phyloP scores from a whole-genome alignment of 2,329 filamentous ascomycete species.

The Claviceps purpurea region DNA sequence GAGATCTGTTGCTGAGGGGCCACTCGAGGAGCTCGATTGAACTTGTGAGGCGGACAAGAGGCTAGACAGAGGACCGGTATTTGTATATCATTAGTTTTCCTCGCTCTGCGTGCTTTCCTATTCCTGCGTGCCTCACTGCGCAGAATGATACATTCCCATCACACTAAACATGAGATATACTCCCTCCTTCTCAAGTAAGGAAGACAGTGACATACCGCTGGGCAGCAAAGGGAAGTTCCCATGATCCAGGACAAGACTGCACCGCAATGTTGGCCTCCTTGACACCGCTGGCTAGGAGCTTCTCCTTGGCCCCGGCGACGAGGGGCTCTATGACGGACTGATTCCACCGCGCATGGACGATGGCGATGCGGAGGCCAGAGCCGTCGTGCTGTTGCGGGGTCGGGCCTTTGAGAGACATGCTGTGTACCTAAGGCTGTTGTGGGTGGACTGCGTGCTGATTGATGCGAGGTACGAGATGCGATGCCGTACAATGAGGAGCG shows the following conservation, averaged over 20 bases:
- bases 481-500: background rate
- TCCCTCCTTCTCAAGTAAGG: too few relatives aligned
- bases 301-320: conserved; percentile 65
- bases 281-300: conserved; percentile 67
- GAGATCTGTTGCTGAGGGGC: conserved; percentile 60
- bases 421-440: background rate
- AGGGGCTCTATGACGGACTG: conserved; percentile 73
- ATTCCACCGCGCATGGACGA: conserved; percentile 96
- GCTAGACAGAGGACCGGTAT: conserved; percentile 26
- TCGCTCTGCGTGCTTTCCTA: background rate
- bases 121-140: background rate
- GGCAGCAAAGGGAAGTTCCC: conserved; percentile 85
- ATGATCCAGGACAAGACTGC: conserved; percentile 83
- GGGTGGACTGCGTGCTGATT: background rate
- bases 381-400: conserved; percentile 48
- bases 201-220: conserved; percentile 45
- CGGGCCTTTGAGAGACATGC: conserved; percentile 43
- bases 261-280: conserved; percentile 77
- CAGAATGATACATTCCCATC: background rate
- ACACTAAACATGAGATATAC: too few relatives aligned
- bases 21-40: conserved; percentile 53
- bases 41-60: conserved; percentile 78
- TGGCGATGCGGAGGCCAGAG: conserved; percentile 72
- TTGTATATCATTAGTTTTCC: background rate
- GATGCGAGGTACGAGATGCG: too few relatives aligned